Evolutionary conservation across 2,329 filamentous ascomycete genomes (phyloP), one percentile per base, ranked within the genome.

Genomic region (Bertia moriformis): DNA sequence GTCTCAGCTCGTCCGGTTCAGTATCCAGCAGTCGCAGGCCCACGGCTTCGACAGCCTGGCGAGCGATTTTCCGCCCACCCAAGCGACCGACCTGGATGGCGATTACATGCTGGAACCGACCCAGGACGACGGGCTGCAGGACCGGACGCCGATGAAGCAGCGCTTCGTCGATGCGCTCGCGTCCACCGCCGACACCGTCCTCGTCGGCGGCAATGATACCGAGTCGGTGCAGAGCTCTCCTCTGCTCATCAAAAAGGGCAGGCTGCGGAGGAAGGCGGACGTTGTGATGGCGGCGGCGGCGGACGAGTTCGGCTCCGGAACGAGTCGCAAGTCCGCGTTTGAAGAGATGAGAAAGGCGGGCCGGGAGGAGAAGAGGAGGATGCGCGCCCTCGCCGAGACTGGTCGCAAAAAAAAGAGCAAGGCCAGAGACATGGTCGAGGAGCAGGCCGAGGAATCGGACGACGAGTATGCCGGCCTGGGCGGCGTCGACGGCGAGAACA

Each of bases 391-490:
- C n/a, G n/a, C n/a, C n/a, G n/a, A n/a, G n/a, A n/a, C n/a, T n/a
- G n/a, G n/a, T n/a, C n/a, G n/a, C n/a, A n/a, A n/a, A n/a, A n/a
- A n/a, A n/a, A 88, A 86, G 58, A 88, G 82, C 55, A 93, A 85
- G 61, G 89, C 88, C 1, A 87, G 78, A 51, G 78, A 81, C 18
- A 83, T 94, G 71, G 69, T 98, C 27, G 75, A 96, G 46, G 91
- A 95, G 47, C 87, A 93, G 54, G 89, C 91, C 43, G 85, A 94
- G 50, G 91, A 98, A 60, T 98, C 91, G 0, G 93, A 98, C 54
- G 91, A 98, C 54, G 91, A 98, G 57, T 98, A 96, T 55, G 89
- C 88, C 29, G 91, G 91, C 3, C 67, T 98, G 7, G 91, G 91
- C 47, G 91, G 91, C 45, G 81, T 67, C 10, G 89, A 88, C 57